Evolutionary conservation across 208 protist genomes (phyloP).

Genomic region (Crithidia mellificae): DNA sequence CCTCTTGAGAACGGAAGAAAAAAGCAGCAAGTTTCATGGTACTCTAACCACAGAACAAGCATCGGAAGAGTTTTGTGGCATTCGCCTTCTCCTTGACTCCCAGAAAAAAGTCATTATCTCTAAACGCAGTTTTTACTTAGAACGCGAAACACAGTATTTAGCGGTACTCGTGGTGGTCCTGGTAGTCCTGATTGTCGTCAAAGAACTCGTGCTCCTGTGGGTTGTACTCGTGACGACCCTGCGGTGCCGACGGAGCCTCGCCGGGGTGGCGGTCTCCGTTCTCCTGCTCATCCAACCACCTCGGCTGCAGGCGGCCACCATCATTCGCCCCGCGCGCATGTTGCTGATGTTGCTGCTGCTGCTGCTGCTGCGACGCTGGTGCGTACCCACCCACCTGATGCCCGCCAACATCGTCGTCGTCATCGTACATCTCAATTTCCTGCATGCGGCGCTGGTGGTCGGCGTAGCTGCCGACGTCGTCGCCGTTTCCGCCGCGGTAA

Average conservation of each 20-base stretch:
- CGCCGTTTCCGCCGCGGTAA: background rate
- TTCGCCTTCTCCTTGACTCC: no score
- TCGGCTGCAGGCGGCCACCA: conserved; percentile 2
- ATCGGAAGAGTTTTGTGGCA: no score
- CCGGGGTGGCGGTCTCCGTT: background rate
- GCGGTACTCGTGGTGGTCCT: background rate
- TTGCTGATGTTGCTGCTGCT: background rate
- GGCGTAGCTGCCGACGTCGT: background rate
- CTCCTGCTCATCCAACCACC: conserved; percentile 18
- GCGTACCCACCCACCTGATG: conserved; percentile 6
- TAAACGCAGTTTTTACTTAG: background rate
- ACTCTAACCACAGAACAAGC: no score
- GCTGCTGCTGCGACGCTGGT: background rate
- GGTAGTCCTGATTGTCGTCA: background rate
- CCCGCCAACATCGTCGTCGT: conserved; percentile 14
- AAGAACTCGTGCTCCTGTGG: conserved; percentile 13
- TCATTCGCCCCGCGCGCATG: background rate
- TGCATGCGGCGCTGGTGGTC: conserved; percentile 13
- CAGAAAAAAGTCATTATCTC: no score
- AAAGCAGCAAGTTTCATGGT: no score
- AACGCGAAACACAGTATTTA: background rate
- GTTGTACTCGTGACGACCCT: conserved; percentile 18
- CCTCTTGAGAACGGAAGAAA: no score
- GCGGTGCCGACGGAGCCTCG: conserved; percentile 1
- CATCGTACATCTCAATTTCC: conserved; percentile 30